Evolutionary conservation across 2,329 filamentous ascomycete species (phyloP).

Genomic region (Colletotrichum cuscutae): DNA sequence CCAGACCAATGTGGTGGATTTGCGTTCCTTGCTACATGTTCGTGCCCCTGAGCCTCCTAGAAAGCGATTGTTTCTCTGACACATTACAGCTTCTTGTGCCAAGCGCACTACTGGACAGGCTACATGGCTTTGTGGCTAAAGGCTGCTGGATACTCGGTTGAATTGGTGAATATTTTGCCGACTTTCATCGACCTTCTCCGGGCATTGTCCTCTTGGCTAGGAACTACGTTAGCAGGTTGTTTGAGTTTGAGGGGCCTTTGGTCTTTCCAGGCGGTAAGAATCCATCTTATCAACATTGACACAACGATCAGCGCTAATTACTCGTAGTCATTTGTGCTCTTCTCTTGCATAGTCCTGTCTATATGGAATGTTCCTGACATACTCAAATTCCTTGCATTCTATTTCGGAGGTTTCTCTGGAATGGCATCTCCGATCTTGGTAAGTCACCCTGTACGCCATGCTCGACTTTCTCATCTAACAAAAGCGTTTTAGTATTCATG

Average conservation of each 20-base stretch:
- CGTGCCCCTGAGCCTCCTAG: background rate
- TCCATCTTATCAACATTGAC: background rate
- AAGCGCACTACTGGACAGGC: conserved; percentile 39
- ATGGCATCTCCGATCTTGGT: conserved; percentile 43
- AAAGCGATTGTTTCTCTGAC: background rate
- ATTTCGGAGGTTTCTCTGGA: conserved; percentile 43
- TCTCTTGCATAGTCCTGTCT: conserved; percentile 41
- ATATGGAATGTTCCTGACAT: conserved; percentile 43
- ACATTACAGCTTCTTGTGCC: conserved; percentile 34
- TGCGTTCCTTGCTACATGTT: conserved; percentile 37
- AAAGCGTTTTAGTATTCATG: conserved; percentile 39
- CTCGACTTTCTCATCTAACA: background rate
- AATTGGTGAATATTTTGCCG: conserved; percentile 33
- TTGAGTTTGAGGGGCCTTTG: conserved; percentile 42
- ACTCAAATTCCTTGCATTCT: conserved; percentile 45
- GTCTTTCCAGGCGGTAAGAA: conserved; percentile 39
- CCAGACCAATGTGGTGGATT: conserved; percentile 38
- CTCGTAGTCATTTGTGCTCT: conserved; percentile 37
- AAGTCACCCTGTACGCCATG: background rate
- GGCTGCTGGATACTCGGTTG: conserved; percentile 27
- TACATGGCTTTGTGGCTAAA: conserved; percentile 38
- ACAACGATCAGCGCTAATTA: background rate
- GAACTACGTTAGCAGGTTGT: conserved; percentile 41
- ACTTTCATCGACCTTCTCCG: conserved; percentile 41
- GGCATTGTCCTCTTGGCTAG: conserved; percentile 42